Percentiles rank a stretch among this genome's conserved stretches.
These are phyloP conservation scores for Rubia balearica DNA, from an alignment of 305 asterid genomes.

Conservation along the genomic window DNA sequence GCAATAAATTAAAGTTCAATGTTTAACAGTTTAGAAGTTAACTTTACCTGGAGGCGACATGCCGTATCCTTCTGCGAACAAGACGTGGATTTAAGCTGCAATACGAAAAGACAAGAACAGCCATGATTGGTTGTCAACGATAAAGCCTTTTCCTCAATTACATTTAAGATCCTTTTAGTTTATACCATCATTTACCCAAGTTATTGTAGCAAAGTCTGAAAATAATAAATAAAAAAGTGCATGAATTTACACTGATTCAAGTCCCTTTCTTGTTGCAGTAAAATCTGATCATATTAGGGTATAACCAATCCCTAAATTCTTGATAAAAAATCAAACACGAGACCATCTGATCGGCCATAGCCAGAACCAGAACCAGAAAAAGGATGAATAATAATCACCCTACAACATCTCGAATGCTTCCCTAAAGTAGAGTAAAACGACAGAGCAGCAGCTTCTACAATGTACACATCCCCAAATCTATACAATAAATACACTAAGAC, in stretches of 20 bases:
- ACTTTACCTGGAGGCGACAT: conserved; percentile 74
- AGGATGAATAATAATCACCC: background rate
- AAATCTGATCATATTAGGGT: background rate
- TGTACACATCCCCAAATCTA: background rate
- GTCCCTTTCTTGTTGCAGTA: background rate
- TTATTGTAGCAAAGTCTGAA: background rate
- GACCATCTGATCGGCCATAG: too few relatives aligned
- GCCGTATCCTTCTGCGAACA: conserved; percentile 86
- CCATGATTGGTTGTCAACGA: background rate
- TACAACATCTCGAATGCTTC: background rate
- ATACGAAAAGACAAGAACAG: conserved; percentile 12
- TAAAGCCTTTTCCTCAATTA: background rate
- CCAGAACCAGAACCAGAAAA: background rate
- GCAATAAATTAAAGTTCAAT: background rate
- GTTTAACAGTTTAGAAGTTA: background rate
- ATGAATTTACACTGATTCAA: background rate
- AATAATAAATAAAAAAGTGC: background rate
- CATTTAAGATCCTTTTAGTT: background rate
- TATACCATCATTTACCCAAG: background rate
- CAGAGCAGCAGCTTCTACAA: background rate
- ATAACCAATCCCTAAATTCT: background rate
- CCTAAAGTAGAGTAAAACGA: background rate
- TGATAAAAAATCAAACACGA: background rate
- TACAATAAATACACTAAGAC: background rate
- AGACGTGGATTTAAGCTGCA: conserved; percentile 73